Conservation (phyloP, 129 eudicot genomes). For the Artemisia tridentata region DNA sequence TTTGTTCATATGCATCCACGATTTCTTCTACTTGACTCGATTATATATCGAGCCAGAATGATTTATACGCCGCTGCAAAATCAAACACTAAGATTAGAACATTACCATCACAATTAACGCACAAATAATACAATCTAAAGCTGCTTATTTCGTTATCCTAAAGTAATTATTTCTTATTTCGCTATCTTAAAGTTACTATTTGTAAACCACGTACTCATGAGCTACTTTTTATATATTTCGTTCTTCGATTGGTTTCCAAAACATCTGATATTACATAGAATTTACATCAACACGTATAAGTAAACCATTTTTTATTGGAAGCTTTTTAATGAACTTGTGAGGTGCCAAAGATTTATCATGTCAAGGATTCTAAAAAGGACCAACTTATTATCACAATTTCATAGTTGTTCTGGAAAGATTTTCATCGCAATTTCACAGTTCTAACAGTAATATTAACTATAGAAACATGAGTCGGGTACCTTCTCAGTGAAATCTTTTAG, state of each 20-base stretch:
- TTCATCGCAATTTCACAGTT: background rate
- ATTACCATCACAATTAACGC: too few relatives aligned
- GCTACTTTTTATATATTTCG: too few relatives aligned
- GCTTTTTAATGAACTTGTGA: background rate
- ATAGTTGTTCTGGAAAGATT: background rate
- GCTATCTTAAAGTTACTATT: too few relatives aligned
- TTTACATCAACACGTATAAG: too few relatives aligned
- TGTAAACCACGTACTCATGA: too few relatives aligned
- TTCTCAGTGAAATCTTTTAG: constrained; percentile 41
- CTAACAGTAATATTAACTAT: background rate
- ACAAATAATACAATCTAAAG: too few relatives aligned
- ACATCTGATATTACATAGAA: too few relatives aligned
- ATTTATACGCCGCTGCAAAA: constrained; percentile 21
- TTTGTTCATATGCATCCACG: background rate
- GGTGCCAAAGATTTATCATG: background rate
- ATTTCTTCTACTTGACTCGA: background rate
- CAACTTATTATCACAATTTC: too few relatives aligned
- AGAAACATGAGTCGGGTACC: constrained; percentile 15
- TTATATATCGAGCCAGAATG: constrained; percentile 2
- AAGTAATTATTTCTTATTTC: too few relatives aligned
- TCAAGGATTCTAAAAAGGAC: too few relatives aligned
- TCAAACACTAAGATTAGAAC: background rate
- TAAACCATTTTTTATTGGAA: background rate
- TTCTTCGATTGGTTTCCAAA: too few relatives aligned
- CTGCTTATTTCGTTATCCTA: too few relatives aligned